phyloP scores from a whole-genome alignment of 2,329 filamentous ascomycete genomes.

The Botrytis fabae region DNA sequence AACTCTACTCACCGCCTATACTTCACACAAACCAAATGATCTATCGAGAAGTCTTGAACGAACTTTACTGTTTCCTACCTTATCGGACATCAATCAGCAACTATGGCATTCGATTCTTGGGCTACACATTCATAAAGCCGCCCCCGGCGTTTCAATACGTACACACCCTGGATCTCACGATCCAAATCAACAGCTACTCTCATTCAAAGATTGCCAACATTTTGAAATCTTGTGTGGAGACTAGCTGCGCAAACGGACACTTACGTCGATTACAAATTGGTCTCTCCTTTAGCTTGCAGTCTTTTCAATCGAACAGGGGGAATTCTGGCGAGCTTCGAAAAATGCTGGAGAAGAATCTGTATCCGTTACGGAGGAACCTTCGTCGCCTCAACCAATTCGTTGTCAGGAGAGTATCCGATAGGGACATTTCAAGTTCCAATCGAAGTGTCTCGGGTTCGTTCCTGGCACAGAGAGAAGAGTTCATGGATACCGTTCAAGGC shows the following conservation, averaged over 20 bases:
- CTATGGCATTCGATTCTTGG: constrained; percentile 23
- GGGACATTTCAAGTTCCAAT: constrained; percentile 13
- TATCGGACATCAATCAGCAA: constrained; percentile 21
- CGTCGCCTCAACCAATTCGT: constrained; percentile 16
- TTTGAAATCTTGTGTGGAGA: constrained; percentile 20
- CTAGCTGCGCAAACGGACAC: constrained; percentile 21
- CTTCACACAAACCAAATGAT: constrained; percentile 21
- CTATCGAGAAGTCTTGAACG: constrained; percentile 23
- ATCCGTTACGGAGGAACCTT: constrained; percentile 19
- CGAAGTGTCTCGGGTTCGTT: constrained; percentile 6
- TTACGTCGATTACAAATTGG: constrained; percentile 20
- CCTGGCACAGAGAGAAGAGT: constrained; percentile 17
- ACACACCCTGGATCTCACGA: constrained; percentile 22
- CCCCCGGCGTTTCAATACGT: constrained; percentile 19
- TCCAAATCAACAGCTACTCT: constrained; percentile 24
- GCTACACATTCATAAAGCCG: constrained; percentile 21
- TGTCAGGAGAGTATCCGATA: constrained; percentile 5
- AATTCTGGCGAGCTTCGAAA: constrained; percentile 17
- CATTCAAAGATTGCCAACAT: constrained; percentile 21
- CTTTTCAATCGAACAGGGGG: constrained; percentile 14
- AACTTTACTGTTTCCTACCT: constrained; percentile 22
- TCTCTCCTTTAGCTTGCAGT: constrained; percentile 19
- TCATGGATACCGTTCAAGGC: constrained; percentile 14
- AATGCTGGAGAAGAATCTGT: constrained; percentile 18
- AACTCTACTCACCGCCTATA: constrained; percentile 23